Percentiles rank a stretch among this genome's conserved stretches.
These are phyloP conservation scores for Pleurozium schreberi DNA, from an alignment of 225 moss, liverwort and hornwort genomes.

Conservation along the genomic window DNA sequence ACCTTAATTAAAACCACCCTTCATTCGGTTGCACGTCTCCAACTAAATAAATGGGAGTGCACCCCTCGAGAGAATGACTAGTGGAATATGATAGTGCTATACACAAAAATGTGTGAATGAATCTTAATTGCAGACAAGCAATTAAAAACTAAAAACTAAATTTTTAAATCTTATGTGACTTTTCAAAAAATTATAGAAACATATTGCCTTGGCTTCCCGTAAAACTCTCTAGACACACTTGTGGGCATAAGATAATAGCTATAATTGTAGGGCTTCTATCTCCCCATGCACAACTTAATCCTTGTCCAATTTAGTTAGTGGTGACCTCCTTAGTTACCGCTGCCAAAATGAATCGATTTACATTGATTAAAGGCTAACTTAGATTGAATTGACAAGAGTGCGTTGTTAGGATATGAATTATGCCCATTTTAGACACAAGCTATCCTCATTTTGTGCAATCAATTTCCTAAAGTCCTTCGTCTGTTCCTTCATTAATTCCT, in stretches of 20 bases:
- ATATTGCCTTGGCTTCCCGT: neutral
- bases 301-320: neutral
- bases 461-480: neutral
- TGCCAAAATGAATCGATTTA: neutral
- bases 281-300: too few relatives aligned
- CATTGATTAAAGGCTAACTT: neutral
- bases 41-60: too few relatives aligned
- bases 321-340: too few relatives aligned
- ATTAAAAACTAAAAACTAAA: too few relatives aligned
- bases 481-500: too few relatives aligned
- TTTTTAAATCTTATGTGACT: neutral
- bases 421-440: accelerated
- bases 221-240: accelerated
- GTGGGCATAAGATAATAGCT: neutral
- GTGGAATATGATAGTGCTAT: too few relatives aligned
- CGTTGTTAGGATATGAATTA: too few relatives aligned
- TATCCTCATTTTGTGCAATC: neutral
- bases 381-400: neutral
- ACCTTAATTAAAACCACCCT: too few relatives aligned
- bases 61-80: too few relatives aligned
- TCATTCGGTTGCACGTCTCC: too few relatives aligned
- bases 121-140: too few relatives aligned
- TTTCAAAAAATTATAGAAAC: neutral
- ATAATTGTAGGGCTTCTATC: neutral
- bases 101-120: too few relatives aligned